Percentiles rank a stretch among this genome's conserved stretches.
phyloP scores from a whole-genome alignment of 306 rosid genomes.

The Oemleria cerasiformis region DNA sequence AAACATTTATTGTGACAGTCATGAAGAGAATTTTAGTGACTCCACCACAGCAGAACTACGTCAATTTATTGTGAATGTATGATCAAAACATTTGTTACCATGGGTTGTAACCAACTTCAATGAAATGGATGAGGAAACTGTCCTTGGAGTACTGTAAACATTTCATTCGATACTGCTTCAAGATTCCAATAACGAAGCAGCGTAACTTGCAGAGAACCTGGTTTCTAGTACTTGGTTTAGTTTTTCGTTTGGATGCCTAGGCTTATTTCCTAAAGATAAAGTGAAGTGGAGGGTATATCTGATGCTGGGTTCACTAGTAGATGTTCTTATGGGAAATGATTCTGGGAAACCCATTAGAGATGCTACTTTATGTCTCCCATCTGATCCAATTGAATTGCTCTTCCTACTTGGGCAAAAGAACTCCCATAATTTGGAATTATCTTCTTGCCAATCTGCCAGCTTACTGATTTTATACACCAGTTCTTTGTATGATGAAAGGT shows the following conservation, averaged over 20 bases:
- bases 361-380: conserved; percentile 57
- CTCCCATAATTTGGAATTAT: conserved; percentile 47
- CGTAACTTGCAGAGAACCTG: conserved; percentile 51
- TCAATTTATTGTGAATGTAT: conserved; percentile 46
- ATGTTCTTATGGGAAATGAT: conserved; percentile 60
- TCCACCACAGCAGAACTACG: conserved; percentile 40
- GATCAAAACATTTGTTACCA: conserved; percentile 61
- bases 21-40: conserved; percentile 42
- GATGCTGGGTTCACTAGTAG: conserved; percentile 70
- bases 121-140: conserved; percentile 70
- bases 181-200: conserved; percentile 37
- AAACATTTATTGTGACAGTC: conserved; percentile 51
- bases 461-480: conserved; percentile 64
- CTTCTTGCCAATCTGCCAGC: conserved; percentile 73
- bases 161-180: conserved; percentile 68
- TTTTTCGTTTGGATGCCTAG: conserved; percentile 82
- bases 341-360: conserved; percentile 73
- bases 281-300: conserved; percentile 74
- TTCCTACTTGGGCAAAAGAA: conserved; percentile 78
- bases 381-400: conserved; percentile 77
- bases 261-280: conserved; percentile 65
- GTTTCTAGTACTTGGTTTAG: conserved; percentile 76
- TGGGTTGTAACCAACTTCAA: conserved; percentile 61
- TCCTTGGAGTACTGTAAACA: conserved; percentile 70
- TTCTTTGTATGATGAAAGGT: conserved; percentile 87